These are phyloP conservation scores for Pisolithus marmoratus DNA, from an alignment of 768 basidiomycete genomes.

Conservation along the genomic window DNA sequence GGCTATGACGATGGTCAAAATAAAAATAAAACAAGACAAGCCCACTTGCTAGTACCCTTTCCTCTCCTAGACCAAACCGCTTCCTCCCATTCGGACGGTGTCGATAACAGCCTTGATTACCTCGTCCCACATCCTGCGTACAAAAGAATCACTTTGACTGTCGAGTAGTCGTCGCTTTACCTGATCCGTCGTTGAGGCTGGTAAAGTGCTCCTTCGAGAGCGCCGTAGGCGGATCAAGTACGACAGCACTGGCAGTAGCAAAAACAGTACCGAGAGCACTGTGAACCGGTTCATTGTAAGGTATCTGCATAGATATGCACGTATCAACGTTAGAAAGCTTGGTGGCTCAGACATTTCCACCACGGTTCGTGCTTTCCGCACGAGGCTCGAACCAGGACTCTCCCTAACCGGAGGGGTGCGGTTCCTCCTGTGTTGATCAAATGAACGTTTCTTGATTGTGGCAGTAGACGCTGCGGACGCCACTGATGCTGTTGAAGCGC, in stretches of 20 bases:
- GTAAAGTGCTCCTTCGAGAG: slow-evolving; percentile 20
- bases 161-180: slow-evolving; percentile 51
- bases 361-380: slow-evolving; percentile 7
- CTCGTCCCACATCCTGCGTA: slow-evolving; percentile 46
- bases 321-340: slow-evolving; percentile 37
- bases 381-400: slow-evolving; percentile 11
- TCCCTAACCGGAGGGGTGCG: slow-evolving; percentile 6
- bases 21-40: not conserved
- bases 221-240: slow-evolving; percentile 49
- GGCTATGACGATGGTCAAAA: not conserved
- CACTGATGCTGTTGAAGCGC: slow-evolving; percentile 13
- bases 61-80: slow-evolving; percentile 52
- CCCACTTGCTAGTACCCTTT: not conserved
- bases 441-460: slow-evolving; percentile 19
- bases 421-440: slow-evolving; percentile 5
- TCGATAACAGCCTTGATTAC: slow-evolving; percentile 50
- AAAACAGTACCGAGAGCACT: slow-evolving; percentile 37
- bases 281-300: slow-evolving; percentile 42
- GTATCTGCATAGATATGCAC: slow-evolving; percentile 43
- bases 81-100: slow-evolving; percentile 71
- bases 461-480: slow-evolving; percentile 20
- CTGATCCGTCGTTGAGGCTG: slow-evolving; percentile 45
- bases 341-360: slow-evolving; percentile 14
- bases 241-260: slow-evolving; percentile 39
- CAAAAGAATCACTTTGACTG: slow-evolving; percentile 30